Base-by-base conservation (phyloP, 495 filamentous ascomycete species). In the Neurospora sublineolata region DNA sequence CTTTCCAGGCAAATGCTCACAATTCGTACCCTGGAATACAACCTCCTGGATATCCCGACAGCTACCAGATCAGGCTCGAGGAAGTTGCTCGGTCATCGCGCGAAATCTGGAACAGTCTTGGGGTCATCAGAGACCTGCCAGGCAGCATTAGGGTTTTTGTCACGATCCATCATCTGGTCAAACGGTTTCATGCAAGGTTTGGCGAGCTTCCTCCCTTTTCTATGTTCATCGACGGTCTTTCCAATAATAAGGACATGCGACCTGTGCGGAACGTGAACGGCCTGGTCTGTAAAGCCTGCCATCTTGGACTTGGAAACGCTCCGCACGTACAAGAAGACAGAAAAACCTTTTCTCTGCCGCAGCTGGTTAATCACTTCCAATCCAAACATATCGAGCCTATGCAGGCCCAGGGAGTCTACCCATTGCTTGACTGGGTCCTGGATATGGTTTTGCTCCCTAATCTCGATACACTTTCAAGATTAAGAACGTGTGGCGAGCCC, bases 381-480 rank as follows among this genome's bases (percentile, higher is more conserved):
- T 81, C 82, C 69, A 80, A 81, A 67, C 91, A 94, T 77, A 74
- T 86, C 71, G 75, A 80, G 44, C 73, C 77, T 27, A 78, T 76
- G 74, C 80, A 76, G 69, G 68, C 42, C 23, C 72, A 33, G 40
- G 71, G 36, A 27, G 58, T 46, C 14, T 27, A 60, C 4, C 71
- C 77, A 68, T 71, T 76, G 16, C 77, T 84, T 18, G 86, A 93
- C 78, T 94, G 91, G 91, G 85, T 83, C 68, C 78, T 80, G 60
- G 84, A 93, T 71, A 93, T 94, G 91, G 86, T 94, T 69, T 83
- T 90, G 72, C 83, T 91, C 33, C 89, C 90, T 1, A 86, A 88
- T 73, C 70, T 81, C 20, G 74, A 81, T 14, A 71, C 83, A 10
- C 80, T 92, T 46, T 77, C 81, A 11, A 81, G 81, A 10, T 76